Conservation (phyloP, 2,329 filamentous ascomycete genomes). For the Stemphylium beticola region DNA sequence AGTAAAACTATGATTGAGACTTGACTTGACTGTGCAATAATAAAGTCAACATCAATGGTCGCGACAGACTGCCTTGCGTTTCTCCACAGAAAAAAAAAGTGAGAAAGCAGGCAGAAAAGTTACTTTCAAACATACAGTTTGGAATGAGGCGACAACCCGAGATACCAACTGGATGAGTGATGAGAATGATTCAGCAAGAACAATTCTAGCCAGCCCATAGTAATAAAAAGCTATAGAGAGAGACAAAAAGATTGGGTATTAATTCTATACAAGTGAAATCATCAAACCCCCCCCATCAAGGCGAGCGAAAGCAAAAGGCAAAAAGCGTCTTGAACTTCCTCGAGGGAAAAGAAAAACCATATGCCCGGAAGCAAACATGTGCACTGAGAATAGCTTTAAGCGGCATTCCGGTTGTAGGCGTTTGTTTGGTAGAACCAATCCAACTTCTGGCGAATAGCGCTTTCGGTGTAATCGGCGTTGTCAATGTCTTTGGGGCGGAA, state of each 20-base stretch:
- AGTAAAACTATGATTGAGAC: too few species aligned
- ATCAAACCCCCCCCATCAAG: neutral
- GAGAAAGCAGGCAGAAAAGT: too few species aligned
- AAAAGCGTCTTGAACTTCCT: neutral
- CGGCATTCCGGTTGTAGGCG: constrained; percentile 34
- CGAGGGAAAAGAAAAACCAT: neutral
- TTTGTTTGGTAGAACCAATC: constrained; percentile 39
- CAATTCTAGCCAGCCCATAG: neutral
- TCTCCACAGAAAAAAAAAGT: too few species aligned
- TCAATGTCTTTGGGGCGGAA: constrained; percentile 36
- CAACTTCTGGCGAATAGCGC: constrained; percentile 38
- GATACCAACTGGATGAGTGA: constrained; percentile 4
- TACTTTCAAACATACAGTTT: constrained; percentile 19
- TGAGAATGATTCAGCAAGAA: neutral
- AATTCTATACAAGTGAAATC: neutral
- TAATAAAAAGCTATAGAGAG: too few species aligned
- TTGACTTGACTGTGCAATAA: too few species aligned
- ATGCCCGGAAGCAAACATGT: neutral
- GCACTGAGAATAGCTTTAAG: neutral
- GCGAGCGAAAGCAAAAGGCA: neutral
- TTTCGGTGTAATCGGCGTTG: constrained; percentile 31
- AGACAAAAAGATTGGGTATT: too few species aligned
- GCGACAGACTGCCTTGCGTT: too few species aligned
- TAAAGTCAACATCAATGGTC: too few species aligned
- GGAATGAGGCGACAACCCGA: constrained; percentile 7